Base-by-base conservation (phyloP, 2,329 filamentous ascomycete genomes). In the Sporothrix humicola region DNA sequence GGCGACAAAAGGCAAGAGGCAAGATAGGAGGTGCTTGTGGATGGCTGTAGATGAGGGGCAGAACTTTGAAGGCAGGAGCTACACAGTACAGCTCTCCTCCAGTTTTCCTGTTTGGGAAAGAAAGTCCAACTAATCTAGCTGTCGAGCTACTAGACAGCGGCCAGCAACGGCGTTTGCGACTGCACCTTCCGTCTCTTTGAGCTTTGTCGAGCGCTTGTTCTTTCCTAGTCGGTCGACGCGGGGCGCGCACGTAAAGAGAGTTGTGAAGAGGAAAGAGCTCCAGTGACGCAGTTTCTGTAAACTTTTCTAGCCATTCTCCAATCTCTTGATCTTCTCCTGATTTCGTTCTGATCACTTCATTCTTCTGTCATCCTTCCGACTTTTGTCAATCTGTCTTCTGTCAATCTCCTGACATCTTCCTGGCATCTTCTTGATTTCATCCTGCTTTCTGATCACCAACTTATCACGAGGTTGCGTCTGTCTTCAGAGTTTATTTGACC, bases 31-130 rank as follows among this genome's bases (percentile, higher is more conserved):
- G 17, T 44, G 20, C 1, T 23, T 44, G 44, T 26, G 65, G 48
- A 31, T 13, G 17, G 7, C 8, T 20, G 52, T 17, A 54, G 6
- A 63, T 52, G 59, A 72, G 50, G 50, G 66, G 66, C 66, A 69
- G 20, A 31, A 26, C 23, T 26, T 26, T 26, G 23, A 26, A 31
- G 66, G 56, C 46, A 9, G 66, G 65, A 20, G n/a, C 20, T 52
- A 12, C 23, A 26, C 23, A 26, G 23, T 26, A 26, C 12, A 50
- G n/a, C 37, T 50, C 44, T 61, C 44, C 42, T 4, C 50, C 13
- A 20, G n/a, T 46, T 66, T 72, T 72, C 71, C 71, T 46, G 13
- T 72, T 72, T 72, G n/a, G 71, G 71, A 66, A 68, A 68, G 42
- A 42, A 68, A 48, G 48, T 66, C 59, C 70, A 72, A 61, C 59